Evolutionary conservation across 495 filamentous ascomycete species (phyloP), one percentile per base, ranked within the genome.

Genomic region (Tuber calosporum): DNA sequence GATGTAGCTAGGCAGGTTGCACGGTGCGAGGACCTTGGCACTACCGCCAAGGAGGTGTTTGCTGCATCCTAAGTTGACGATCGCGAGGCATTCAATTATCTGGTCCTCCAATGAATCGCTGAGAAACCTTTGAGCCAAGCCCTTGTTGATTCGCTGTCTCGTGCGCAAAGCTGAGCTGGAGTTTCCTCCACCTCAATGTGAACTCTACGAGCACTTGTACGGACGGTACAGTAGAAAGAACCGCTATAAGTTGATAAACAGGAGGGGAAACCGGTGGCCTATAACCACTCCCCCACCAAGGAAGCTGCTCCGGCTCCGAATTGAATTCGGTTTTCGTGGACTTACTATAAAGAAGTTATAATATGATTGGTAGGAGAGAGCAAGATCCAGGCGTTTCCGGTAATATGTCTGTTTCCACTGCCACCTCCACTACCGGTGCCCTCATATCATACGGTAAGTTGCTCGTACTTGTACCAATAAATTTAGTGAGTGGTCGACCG

Each of bases 161-260:
- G 42, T 0, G 42, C 5, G 42, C 42, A 43, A 43, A 43, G 42
- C 11, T 1, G 42, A 43, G 42, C 42, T 15, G 4, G 42, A 43
- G 22, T 39, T 22, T 43, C 68, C 41, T 58, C 68, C 41, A 43
- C 68, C 30, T 62, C 72, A 39, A 45, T 37, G 38, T 15, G 58
- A 26, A 9, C 36, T 73, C 30, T 19, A 43, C 30, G 7, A 66
- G 20, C 11, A 15, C 30, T 26, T n/a, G n/a, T n/a, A n/a, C n/a
- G n/a, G n/a, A n/a, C n/a, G n/a, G 40, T 67, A 26, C n/a, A 37
- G 72, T 20, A 22, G 36, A 70, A 68, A 69, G 69, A 41, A 30
- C 26, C 4, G 53, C 26, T 34, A 17, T 4, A 62, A 30, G 17
- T 58, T 17, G 15, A 15, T 58, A 30, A 4, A 62, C 30, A 26